phyloP scores from a whole-genome alignment of 305 asterid genomes.

The Fraxinus albicans region DNA sequence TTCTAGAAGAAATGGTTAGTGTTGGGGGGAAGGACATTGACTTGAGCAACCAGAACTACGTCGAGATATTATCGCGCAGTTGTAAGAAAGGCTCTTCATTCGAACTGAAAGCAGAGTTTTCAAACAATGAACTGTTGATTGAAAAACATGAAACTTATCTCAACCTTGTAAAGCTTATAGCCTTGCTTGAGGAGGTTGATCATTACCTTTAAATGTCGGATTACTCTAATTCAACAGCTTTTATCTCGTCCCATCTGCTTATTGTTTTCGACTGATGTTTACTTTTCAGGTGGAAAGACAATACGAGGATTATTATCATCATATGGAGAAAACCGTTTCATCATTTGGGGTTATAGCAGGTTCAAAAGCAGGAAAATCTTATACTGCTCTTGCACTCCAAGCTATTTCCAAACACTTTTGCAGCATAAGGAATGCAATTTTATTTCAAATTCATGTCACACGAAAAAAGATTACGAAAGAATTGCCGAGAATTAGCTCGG shows the following conservation, averaged over 20 bases:
- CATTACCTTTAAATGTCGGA: not conserved
- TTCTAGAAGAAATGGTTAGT: slow-evolving; percentile 73
- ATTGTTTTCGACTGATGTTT: not conserved
- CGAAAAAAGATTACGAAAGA: slow-evolving; percentile 48
- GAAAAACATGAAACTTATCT: slow-evolving; percentile 50
- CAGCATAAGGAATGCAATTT: slow-evolving; percentile 54
- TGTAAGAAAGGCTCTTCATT: slow-evolving; percentile 47
- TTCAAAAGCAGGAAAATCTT: slow-evolving; percentile 64
- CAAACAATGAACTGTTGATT: slow-evolving; percentile 33
- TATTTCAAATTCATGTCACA: slow-evolving; percentile 49
- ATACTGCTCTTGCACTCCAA: slow-evolving; percentile 76
- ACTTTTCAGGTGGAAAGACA: slow-evolving; percentile 65
- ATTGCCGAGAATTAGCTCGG: slow-evolving; percentile 55
- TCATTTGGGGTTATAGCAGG: slow-evolving; percentile 79
- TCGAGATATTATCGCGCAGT: slow-evolving; percentile 42
- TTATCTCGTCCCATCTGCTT: not conserved
- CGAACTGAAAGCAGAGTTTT: slow-evolving; percentile 53
- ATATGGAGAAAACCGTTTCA: slow-evolving; percentile 56
- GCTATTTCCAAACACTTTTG: slow-evolving; percentile 90
- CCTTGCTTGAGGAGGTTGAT: slow-evolving; percentile 70
- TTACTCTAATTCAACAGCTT: not conserved
- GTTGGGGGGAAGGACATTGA: slow-evolving; percentile 47
- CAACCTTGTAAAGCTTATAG: slow-evolving; percentile 59
- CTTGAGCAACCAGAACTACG: slow-evolving; percentile 36
- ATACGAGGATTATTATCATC: slow-evolving; percentile 65